Percentiles rank a stretch among this genome's conserved stretches.
Conservation (phyloP, 768 basidiomycete species). For the Lactarius psammicola region DNA sequence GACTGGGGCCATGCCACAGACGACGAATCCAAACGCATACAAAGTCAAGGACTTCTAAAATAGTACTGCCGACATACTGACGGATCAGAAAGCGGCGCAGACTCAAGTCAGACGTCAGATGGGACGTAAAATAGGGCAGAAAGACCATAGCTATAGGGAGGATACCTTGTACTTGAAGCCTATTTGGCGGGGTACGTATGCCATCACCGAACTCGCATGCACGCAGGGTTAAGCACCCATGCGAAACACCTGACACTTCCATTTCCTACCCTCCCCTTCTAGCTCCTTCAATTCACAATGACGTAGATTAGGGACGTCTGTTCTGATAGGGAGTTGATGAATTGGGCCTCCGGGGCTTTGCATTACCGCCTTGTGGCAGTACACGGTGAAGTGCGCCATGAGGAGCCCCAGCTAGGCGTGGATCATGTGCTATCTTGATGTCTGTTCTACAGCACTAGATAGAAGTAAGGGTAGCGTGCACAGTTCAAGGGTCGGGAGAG, state of each 20-base stretch:
- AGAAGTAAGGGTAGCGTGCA: not conserved
- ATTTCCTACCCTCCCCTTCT: not conserved
- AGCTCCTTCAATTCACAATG: not conserved
- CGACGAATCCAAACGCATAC: conserved; percentile 8
- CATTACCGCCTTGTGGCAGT: not conserved
- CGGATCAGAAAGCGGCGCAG: conserved; percentile 11
- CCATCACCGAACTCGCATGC: not conserved
- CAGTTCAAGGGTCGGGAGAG: not conserved
- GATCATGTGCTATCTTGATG: not conserved
- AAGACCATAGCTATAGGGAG: conserved; percentile 1
- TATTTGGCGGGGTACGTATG: conserved; percentile 14
- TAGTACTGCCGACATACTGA: conserved; percentile 9
- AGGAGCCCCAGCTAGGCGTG: not conserved
- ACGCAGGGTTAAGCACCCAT: not conserved
- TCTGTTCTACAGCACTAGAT: not conserved
- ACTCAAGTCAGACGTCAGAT: conserved; percentile 9
- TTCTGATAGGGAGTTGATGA: conserved; percentile 9
- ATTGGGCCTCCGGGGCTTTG: not conserved
- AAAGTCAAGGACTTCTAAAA: conserved; percentile 9
- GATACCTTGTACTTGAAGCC: conserved; percentile 14
- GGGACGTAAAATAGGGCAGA: not conserved
- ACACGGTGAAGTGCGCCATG: not conserved
- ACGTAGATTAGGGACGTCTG: not conserved
- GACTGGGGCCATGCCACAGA: not conserved
- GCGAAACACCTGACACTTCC: not conserved